Percentiles rank a stretch among this genome's conserved stretches.
Evolutionary conservation across 257 asterid species (phyloP).

Genomic region (Oldenlandia corymbosa): DNA sequence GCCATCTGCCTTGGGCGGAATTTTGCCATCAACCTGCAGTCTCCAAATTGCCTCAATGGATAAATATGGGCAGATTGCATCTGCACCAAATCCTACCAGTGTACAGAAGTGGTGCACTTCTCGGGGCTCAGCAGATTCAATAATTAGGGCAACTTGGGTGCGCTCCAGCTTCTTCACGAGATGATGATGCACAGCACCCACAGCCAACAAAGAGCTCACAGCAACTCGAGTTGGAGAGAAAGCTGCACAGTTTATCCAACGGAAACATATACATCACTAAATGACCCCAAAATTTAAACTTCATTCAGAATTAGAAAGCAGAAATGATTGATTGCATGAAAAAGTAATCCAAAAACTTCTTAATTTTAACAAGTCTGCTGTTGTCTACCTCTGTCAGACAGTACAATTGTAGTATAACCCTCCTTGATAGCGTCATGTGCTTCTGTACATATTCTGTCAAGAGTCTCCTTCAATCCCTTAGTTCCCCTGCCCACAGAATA

Average conservation of each 20-base stretch:
- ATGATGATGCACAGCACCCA: slow-evolving; percentile 99
- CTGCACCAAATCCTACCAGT: slow-evolving; percentile 97
- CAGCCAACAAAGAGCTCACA: slow-evolving; percentile 89
- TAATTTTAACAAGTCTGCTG: neutral
- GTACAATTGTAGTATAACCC: slow-evolving; percentile 81
- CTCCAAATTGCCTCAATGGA: slow-evolving; percentile 94
- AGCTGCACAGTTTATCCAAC: slow-evolving; percentile 33
- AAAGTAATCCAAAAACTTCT: no score
- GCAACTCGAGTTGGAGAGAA: slow-evolving; percentile 82
- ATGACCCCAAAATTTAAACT: no score
- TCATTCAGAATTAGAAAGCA: no score
- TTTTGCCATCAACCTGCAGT: slow-evolving; percentile 94
- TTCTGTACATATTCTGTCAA: slow-evolving; percentile 83
- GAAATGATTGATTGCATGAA: neutral
- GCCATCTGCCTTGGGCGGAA: slow-evolving; percentile 81
- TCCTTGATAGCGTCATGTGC: slow-evolving; percentile 84
- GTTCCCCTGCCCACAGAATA: slow-evolving; percentile 60
- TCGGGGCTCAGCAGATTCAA: slow-evolving; percentile 99
- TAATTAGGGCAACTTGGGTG: slow-evolving; percentile 81
- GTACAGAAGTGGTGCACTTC: slow-evolving; percentile 99
- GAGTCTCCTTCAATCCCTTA: slow-evolving; percentile 89
- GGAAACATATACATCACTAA: neutral
- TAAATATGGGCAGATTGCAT: slow-evolving; percentile 94
- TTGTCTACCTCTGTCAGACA: slow-evolving; percentile 99
- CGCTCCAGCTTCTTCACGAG: slow-evolving; percentile 88